Conservation (phyloP, 306 rosid species). For the Quercus cerris region DNA sequence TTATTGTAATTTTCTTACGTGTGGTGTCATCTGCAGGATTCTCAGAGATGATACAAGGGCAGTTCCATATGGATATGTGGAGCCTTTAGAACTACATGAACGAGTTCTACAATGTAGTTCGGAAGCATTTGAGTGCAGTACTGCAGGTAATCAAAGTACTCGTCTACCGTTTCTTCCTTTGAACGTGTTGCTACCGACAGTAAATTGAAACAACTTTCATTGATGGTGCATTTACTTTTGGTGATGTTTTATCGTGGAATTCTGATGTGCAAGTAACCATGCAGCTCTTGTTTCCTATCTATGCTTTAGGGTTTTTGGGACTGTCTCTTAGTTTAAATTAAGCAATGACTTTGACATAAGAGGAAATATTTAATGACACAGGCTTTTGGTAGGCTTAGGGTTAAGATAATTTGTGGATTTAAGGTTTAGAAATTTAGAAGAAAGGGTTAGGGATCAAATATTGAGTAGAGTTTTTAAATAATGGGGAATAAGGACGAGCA, state of each 20-base stretch:
- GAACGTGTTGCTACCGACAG: neutral
- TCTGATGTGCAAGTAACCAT: neutral
- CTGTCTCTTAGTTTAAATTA: neutral
- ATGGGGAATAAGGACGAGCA: too few relatives aligned
- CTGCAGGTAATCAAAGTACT: constrained; percentile 83
- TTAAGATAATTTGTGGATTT: too few relatives aligned
- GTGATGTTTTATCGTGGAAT: neutral
- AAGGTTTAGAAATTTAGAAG: too few relatives aligned
- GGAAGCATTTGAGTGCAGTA: constrained; percentile 62
- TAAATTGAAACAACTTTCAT: constrained; percentile 11
- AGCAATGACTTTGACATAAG: neutral
- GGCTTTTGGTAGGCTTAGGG: too few relatives aligned
- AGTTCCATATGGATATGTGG: constrained; percentile 37
- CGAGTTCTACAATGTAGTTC: constrained; percentile 77
- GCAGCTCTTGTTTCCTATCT: neutral
- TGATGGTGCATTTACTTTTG: neutral
- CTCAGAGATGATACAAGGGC: constrained; percentile 61
- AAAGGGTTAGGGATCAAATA: too few relatives aligned
- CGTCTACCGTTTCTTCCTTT: constrained; percentile 24
- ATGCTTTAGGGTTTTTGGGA: neutral
- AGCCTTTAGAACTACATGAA: constrained; percentile 67
- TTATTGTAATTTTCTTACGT: constrained; percentile 18
- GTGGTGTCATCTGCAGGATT: constrained; percentile 50
- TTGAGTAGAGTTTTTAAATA: too few relatives aligned
- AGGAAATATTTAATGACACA: too few relatives aligned